A percentile compares a stretch with the other conserved stretches of the same genome.
Conservation (phyloP, 768 basidiomycete genomes). For the Agaricus subrufescens region DNA sequence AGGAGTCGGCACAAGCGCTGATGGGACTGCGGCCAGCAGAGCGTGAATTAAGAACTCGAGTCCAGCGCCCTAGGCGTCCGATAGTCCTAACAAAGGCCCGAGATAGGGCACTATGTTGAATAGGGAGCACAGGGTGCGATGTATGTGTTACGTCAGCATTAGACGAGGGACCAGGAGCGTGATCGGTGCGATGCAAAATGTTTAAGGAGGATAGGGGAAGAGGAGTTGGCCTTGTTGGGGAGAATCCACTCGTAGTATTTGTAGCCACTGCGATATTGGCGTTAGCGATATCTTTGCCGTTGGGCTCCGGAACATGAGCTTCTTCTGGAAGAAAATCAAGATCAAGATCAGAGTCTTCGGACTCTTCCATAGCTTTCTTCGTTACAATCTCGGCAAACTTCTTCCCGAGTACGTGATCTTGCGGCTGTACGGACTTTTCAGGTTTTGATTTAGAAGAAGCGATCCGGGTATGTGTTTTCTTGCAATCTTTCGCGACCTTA, state of each 20-base stretch:
- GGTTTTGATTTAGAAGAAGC: conserved; percentile 24
- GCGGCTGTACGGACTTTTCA: conserved; percentile 17
- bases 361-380: conserved; percentile 35
- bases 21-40: conserved; percentile 24
- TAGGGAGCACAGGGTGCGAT: conserved; percentile 41
- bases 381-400: conserved; percentile 58
- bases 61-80: conserved; percentile 79
- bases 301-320: conserved; percentile 26
- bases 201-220: conserved; percentile 54
- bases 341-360: conserved; percentile 70
- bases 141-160: conserved; percentile 26
- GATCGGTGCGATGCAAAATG: conserved; percentile 60
- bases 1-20: conserved; percentile 43
- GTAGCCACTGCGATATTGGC: conserved; percentile 39
- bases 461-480: conserved; percentile 52
- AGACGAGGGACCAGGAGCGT: conserved; percentile 25
- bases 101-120: conserved; percentile 61
- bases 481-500: conserved; percentile 81
- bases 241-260: conserved; percentile 30
- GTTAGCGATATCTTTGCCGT: conserved; percentile 40
- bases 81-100: conserved; percentile 79
- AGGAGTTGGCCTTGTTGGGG: conserved; percentile 38
- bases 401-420: conserved; percentile 52
- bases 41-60: conserved; percentile 62
- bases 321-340: conserved; percentile 68